Conservation (phyloP, 2,329 filamentous ascomycete genomes). For the Amauroascus verrucosus region DNA sequence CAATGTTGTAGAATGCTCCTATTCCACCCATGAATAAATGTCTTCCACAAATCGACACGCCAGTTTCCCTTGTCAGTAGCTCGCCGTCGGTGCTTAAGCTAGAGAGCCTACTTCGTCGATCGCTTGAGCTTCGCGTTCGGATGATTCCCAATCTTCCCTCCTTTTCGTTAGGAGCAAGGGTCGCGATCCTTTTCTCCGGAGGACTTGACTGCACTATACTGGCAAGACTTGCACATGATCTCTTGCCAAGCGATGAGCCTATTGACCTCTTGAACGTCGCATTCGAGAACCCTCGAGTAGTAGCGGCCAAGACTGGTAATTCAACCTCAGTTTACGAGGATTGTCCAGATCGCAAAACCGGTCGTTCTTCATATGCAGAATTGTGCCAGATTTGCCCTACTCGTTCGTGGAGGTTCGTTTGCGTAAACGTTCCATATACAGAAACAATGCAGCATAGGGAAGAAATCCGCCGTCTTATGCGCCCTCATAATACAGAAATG, state of each 20-base stretch:
- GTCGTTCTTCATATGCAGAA: slow-evolving; percentile 68
- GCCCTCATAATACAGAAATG: slow-evolving; percentile 97
- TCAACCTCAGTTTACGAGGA: slow-evolving; percentile 53
- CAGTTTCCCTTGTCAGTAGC: slow-evolving; percentile 26
- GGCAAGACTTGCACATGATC: slow-evolving; percentile 66
- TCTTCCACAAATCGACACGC: slow-evolving; percentile 25
- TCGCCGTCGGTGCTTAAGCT: slow-evolving; percentile 47
- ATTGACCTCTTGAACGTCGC: slow-evolving; percentile 92
- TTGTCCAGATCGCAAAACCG: slow-evolving; percentile 85
- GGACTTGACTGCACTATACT: slow-evolving; percentile 87
- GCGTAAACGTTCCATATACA: slow-evolving; percentile 67
- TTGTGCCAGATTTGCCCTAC: slow-evolving; percentile 57
- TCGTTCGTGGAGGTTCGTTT: slow-evolving; percentile 71
- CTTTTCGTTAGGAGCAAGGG: slow-evolving; percentile 26
- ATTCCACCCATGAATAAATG: slow-evolving; percentile 39
- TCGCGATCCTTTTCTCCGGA: slow-evolving; percentile 85
- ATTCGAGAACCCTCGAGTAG: slow-evolving; percentile 81
- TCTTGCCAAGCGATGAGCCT: slow-evolving; percentile 56
- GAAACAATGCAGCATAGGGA: slow-evolving; percentile 61
- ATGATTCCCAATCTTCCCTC: slow-evolving; percentile 52
- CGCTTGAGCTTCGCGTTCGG: slow-evolving; percentile 54
- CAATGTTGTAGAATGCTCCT: slow-evolving; percentile 18
- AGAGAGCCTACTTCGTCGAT: slow-evolving; percentile 46
- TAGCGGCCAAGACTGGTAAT: slow-evolving; percentile 37
- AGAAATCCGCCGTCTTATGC: slow-evolving; percentile 65